phyloP scores from a whole-genome alignment of 2,329 filamentous ascomycete genomes.

The Aspergillus quadricinctus region DNA sequence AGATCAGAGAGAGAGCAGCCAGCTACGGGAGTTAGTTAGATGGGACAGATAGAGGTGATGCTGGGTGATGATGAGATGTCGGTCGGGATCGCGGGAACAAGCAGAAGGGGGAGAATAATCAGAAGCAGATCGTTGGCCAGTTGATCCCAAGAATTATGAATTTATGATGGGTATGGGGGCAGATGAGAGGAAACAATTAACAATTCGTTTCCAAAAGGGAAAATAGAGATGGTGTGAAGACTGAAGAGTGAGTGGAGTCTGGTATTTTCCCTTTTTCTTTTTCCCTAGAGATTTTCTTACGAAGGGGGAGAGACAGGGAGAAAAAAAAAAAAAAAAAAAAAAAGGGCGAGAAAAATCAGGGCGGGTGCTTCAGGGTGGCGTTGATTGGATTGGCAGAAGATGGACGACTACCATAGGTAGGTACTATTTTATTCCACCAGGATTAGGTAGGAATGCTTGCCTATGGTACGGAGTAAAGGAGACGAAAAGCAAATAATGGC shows the following conservation, averaged over 20 bases:
- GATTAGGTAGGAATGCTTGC: too few species aligned
- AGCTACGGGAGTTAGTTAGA: constrained; percentile 1
- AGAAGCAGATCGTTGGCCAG: constrained; percentile 14
- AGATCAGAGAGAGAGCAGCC: too few species aligned
- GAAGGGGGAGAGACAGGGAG: constrained; percentile 10
- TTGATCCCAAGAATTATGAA: neutral
- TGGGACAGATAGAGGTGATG: constrained; percentile 3
- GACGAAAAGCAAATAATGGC: neutral
- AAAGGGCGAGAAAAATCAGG: constrained; percentile 12
- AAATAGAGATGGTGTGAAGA: constrained; percentile 12
- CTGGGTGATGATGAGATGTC: neutral
- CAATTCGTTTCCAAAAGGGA: constrained; percentile 12
- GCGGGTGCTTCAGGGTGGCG: constrained; percentile 17
- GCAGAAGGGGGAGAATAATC: constrained; percentile 10
- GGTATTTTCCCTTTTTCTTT: constrained; percentile 12
- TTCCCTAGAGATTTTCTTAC: constrained; percentile 1
- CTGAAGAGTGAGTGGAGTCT: constrained; percentile 3
- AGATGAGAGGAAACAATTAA: constrained; percentile 8
- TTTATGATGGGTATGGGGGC: neutral
- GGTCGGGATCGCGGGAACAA: neutral
- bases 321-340: constrained; percentile 7
- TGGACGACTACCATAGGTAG: too few species aligned
- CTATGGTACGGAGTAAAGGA: neutral
- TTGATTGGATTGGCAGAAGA: constrained; percentile 20
- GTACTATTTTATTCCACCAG: constrained; percentile 4